Base-by-base conservation (phyloP, 2,329 filamentous ascomycete species). In the Monosporascus ibericus region DNA sequence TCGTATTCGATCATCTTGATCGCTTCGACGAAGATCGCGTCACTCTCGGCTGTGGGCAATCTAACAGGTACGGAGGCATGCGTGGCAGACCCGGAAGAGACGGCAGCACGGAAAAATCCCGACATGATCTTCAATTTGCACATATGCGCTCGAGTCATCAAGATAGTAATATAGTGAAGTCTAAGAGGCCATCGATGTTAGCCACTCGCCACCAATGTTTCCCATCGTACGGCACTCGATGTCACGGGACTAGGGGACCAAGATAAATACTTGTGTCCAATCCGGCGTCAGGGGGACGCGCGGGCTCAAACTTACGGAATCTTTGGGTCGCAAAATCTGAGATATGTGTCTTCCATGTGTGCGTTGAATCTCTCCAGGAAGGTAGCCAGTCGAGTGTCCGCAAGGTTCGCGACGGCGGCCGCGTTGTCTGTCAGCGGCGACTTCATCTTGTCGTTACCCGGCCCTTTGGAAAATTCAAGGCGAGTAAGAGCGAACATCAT, bases 1-100 rank as follows among this genome's bases (percentile, higher is more conserved):
- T 84, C 81, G 55, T 79, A 80, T 63, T 84, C 81, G 25, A 84
- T 70, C 74, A 82, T 81, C 55, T 75, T 72, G 40, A 80, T 78
- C 14, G 80, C 78, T 54, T 81, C 75, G 34, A 77, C 62, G 58
- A 82, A 78, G 37, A 82, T 71, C 6, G 65, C 70, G 44, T 83
- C 78, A 20, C 78, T 75, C 59, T 83, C 78, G 3, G 67, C 57
- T 2, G 74, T 67, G 48, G 75, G 72, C 9, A 78, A 63, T 53
- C 64, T 57, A 27, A 62, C 49, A 55, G 69, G 63, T 15, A 72
- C 68, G 22, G 64, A 22, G 24, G 24, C 6, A 27, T 17, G 24
- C 20, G 42, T 24, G 20, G 39, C 6, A 18, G 42, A 46, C 5
- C 25, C 25, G 42, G 25, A 46, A 25, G 42, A 66, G 55, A 72